These are phyloP conservation scores for Anthracocystis setariae DNA, from an alignment of 1,284 basidiomycete genomes.

Conservation along the genomic window DNA sequence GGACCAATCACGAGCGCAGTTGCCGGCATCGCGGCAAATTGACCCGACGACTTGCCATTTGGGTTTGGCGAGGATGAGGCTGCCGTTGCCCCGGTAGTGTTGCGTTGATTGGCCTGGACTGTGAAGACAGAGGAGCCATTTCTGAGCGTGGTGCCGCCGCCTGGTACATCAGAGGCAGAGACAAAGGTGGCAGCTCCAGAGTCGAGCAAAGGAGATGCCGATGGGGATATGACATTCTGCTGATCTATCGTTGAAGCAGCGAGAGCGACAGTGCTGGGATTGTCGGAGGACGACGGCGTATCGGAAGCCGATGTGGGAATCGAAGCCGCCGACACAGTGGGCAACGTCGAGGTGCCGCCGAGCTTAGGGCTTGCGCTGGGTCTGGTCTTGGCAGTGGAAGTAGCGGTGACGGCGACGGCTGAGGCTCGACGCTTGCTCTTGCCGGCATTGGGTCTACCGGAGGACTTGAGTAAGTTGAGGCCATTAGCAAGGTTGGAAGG, in stretches of 20 bases:
- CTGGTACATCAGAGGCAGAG: slow-evolving; percentile 2
- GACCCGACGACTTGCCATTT: slow-evolving; percentile 21
- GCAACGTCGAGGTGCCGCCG: slow-evolving; percentile 6
- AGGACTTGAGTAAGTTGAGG: slow-evolving; percentile 24
- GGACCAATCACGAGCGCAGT: slow-evolving; percentile 62
- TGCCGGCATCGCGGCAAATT: slow-evolving; percentile 48
- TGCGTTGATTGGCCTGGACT: slow-evolving; percentile 19
- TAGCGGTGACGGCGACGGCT: slow-evolving; percentile 2
- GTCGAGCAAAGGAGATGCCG: slow-evolving; percentile 29
- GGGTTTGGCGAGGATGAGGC: slow-evolving; percentile 28
- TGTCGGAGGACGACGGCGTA: slow-evolving; percentile 5
- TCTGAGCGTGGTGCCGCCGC: slow-evolving; percentile 9
- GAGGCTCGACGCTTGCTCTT: slow-evolving; percentile 32
- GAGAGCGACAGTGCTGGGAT: slow-evolving; percentile 24
- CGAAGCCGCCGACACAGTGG: background rate
- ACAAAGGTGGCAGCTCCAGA: slow-evolving; percentile 19
- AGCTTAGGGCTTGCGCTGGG: slow-evolving; percentile 34
- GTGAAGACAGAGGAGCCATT: slow-evolving; percentile 25
- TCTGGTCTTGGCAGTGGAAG: slow-evolving; percentile 11
- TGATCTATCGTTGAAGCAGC: slow-evolving; percentile 32
- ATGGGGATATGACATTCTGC: slow-evolving; percentile 20
- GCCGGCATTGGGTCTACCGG: slow-evolving; percentile 6
- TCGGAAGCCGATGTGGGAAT: slow-evolving; percentile 2
- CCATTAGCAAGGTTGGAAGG: slow-evolving; percentile 28
- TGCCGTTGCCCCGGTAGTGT: slow-evolving; percentile 7